Evolutionary conservation across 192 early-diverging fungal genomes (phyloP), one percentile per base, ranked within the genome.

Genomic region (Mortierella hygrophila): DNA sequence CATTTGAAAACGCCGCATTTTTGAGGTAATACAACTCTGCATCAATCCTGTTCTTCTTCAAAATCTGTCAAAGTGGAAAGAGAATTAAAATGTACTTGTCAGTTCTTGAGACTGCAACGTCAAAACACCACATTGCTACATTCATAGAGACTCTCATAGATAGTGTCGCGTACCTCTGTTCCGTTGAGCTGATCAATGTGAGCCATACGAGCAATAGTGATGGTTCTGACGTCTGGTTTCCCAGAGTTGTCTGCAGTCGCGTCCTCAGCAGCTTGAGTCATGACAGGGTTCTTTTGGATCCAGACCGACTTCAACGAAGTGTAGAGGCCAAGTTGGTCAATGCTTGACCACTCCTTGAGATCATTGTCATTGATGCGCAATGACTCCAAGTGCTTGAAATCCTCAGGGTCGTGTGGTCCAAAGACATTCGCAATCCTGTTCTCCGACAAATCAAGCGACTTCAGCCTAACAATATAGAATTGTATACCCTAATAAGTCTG

Each of bases 11-110:
- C 21, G 81, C 80, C 0, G 82, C 84, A 76, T 91, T 82, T 44
- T 83, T 87, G 9, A 92, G 68, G 68, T 93, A 93, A 57, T 89
- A 93, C n/a, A 91, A 75, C 55, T 93, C 92, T 37, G 91, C 77
- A 83, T 93, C 88, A 15, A 75, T 55, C 35, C 89, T 78, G 23
- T 90, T 82, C 8, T 74, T 88, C 68, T 73, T 55, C 23, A 76
- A 70, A 49, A 91, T 77, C 90, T 91, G 88, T 47, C 21, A 60
- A 54, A 52, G 0, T 3, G 49, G 4, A 20, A 21, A 16, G 16
- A 21, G 23, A 26, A 37, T 52, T 65, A 41, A 74, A 18, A 5
- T 2, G 37, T 8, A 9, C 18, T 40, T 6, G 10, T 13, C 21
- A 60, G 63, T 68, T 26, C 7, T 63, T 18, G 6, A 0, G 37